These are phyloP conservation scores for Salix caprea DNA, from an alignment of 345 rosid genomes.

Conservation along the genomic window DNA sequence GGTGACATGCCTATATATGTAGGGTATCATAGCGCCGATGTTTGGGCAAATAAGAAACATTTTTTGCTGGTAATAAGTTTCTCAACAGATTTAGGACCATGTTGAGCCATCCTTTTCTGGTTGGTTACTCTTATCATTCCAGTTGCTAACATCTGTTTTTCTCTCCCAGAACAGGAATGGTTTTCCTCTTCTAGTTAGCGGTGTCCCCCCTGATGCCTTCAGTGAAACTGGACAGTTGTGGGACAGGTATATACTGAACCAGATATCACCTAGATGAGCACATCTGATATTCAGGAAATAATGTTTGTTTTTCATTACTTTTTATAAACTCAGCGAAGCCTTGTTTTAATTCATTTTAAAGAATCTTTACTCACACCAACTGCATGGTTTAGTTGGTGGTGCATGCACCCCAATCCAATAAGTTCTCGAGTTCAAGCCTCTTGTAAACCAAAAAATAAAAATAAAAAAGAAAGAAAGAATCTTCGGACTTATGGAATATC, in stretches of 20 bases:
- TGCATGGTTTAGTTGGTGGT: too few relatives aligned
- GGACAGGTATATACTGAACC: slow-evolving; percentile 59
- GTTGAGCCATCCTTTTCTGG: not conserved
- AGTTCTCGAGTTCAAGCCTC: too few relatives aligned
- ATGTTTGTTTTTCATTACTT: slow-evolving; percentile 3
- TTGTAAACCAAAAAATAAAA: too few relatives aligned
- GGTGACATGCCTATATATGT: slow-evolving; percentile 99
- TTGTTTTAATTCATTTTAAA: not conserved
- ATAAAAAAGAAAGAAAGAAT: too few relatives aligned
- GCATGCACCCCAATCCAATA: too few relatives aligned
- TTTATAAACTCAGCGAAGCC: not conserved
- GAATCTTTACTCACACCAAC: not conserved
- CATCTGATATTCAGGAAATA: slow-evolving; percentile 1
- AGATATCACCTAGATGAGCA: not conserved
- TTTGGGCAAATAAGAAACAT: slow-evolving; percentile 92
- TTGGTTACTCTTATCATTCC: too few relatives aligned
- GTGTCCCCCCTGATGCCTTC: slow-evolving; percentile 97
- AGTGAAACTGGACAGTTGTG: slow-evolving; percentile 94
- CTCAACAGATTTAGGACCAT: slow-evolving; percentile 1
- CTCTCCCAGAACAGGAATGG: slow-evolving; percentile 68
- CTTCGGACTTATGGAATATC: too few relatives aligned
- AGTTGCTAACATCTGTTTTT: slow-evolving; percentile 11
- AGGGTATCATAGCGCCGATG: slow-evolving; percentile 96
- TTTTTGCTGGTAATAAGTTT: slow-evolving; percentile 68
- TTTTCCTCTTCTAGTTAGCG: slow-evolving; percentile 76